Evolutionary conservation across 139 green algal genomes (phyloP), one percentile per base, ranked within the genome.

Genomic region (Pseudopediastrum boryanum): DNA sequence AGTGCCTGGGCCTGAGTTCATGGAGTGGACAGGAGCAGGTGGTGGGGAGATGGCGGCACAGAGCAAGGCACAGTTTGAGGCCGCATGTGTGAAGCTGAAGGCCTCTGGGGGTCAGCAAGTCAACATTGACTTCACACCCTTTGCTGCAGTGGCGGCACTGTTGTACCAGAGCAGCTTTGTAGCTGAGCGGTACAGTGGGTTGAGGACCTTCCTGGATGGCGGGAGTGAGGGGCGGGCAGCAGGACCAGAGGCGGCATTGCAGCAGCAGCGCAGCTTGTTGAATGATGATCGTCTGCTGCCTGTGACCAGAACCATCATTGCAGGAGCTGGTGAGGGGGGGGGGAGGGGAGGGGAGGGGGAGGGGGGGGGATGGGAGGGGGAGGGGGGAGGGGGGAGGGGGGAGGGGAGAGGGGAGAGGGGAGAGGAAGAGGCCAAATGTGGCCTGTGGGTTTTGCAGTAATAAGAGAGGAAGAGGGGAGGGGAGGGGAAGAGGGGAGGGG

Each of bases 141-240:
- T 95, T 81, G 81, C 80, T 2, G 46, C 85, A 4, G 80, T 82
- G 0, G 92, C 92, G 0, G 72, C 81, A 16, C 83, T 95, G 74
- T 78, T 96, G 50, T 96, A 96, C 79, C 87, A 87, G 10, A 88
- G 84, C n/a, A 84, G 86, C 23, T 94, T 95, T 83, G 83, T 96
- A 33, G 91, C 89, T 0, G 92, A 95, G 84, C 84, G 92, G 10
- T 96, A 94, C 65, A 80, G 77, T 5, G 92, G 90, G 46, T 90
- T 95, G 61, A 83, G 81, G 4, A 12, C 43, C 4, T 96, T 96
- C 74, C 71, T 96, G 27, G 88, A 95, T 21, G 16, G 44, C 19
- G 41, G 74, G 36, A 42, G 25, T 33, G 25, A 68, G 44, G 65
- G 38, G 21, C 25, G 8, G 35, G 35, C 35, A 19, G 51, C 25